Base-by-base conservation (phyloP, 257 asterid genomes). In the Ophiorrhiza pumila region DNA sequence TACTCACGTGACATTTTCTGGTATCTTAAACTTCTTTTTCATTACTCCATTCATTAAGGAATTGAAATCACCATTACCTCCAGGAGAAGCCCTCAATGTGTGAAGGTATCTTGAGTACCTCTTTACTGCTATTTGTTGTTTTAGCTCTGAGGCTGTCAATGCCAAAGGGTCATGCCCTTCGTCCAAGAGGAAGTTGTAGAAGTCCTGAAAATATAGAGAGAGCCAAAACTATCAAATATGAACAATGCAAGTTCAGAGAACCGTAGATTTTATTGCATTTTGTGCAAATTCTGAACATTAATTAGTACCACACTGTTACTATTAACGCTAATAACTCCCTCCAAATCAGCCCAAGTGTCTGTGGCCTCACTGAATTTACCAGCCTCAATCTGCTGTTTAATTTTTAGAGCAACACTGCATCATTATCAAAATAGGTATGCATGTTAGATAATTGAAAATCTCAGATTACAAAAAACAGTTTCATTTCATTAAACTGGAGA, bases 131-230 rank as follows among this genome's bases (percentile, higher is more conserved):
- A 82, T 75, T 32, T 75, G 60, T 76, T 83, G 86, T 5, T 87
- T 78, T 14, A 86, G 75, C 72, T 75, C 90, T 5, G 96, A 77
- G 47, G 96, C 79, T 56, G 92, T 77, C 66, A 74, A 25, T 43
- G 95, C 77, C 23, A 91, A 74, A 46, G 97, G 96, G 68, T 87
- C 98, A 89, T 83, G 80, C 69, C 79, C 84, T 6, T 89, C 71
- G 81, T 92, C 99, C 90, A 90, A 79, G 68, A 92, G 46, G 75
- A 92, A 95, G 65, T 95, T 92, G 87, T 92, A 95, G 87, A 92
- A 91, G 77, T 95, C 96, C 99, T 94, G 81, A 52, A 50, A 41
- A 57, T 31, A 23, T 17, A 27, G 55, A 70, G 49, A 41, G 56
- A 58, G 42, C 17, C 9, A 11, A n/a, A n/a, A n/a, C n/a, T n/a